A percentile compares a stretch with the other conserved stretches of the same genome.
phyloP scores from a whole-genome alignment of 768 basidiomycete genomes.

The Solioccasus polychromus region DNA sequence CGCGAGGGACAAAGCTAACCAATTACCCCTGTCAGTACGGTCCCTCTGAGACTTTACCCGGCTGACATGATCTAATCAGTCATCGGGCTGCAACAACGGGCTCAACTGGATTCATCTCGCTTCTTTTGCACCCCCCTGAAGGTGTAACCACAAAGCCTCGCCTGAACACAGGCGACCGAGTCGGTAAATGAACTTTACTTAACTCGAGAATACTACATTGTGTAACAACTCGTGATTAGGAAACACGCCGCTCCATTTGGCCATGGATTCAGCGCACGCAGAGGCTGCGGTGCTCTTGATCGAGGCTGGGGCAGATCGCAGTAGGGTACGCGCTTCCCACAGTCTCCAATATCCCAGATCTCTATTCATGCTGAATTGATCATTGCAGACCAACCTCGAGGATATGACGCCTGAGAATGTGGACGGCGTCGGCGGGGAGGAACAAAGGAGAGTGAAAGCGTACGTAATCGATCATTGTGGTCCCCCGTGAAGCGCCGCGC shows the following conservation, averaged over 20 bases:
- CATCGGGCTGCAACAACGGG: conserved; percentile 98
- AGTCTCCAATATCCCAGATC: not conserved
- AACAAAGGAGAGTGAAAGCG: conserved; percentile 75
- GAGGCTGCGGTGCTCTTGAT: conserved; percentile 88
- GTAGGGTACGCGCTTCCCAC: conserved; percentile 55
- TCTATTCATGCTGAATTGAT: conserved; percentile 1
- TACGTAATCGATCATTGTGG: conserved; percentile 79
- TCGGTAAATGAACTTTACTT: conserved; percentile 48
- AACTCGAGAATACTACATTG: not conserved
- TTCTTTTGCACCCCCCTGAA: conserved; percentile 84
- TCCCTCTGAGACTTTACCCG: not conserved
- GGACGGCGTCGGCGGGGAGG: conserved; percentile 82
- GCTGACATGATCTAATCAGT: conserved; percentile 37
- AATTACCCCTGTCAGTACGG: conserved; percentile 72
- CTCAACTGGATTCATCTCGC: conserved; percentile 80
- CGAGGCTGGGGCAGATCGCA: conserved; percentile 92
- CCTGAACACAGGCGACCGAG: conserved; percentile 81
- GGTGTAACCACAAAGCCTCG: conserved; percentile 65
- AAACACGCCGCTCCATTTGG: conserved; percentile 94
- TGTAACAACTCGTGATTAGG: conserved; percentile 44
- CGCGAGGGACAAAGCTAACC: conserved; percentile 89
- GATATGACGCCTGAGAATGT: conserved; percentile 84
- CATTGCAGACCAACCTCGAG: conserved; percentile 72
- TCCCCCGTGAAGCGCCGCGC: conserved; percentile 14
- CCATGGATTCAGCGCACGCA: conserved; percentile 95